Conservation (phyloP, 331 rosid genomes). For the Erythrophleum ivorense region DNA sequence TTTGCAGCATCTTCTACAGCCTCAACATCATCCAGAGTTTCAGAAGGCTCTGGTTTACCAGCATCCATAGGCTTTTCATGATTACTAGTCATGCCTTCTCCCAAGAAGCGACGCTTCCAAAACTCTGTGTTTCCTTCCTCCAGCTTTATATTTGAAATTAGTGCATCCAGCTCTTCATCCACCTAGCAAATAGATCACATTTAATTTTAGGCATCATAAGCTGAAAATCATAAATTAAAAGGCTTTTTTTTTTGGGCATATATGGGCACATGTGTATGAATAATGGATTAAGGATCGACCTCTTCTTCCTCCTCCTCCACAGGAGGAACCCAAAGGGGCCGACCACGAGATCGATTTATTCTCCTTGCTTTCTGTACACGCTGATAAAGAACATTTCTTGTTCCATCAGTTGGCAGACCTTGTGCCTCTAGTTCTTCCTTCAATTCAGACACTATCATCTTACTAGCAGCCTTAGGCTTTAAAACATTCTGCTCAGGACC, state of each 20-base stretch:
- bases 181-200: conserved; percentile 60
- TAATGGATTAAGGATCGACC: conserved; percentile 52
- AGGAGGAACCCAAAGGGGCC: conserved; percentile 99
- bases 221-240: conserved; percentile 20
- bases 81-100: conserved; percentile 68
- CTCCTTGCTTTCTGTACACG: conserved; percentile 99
- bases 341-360: conserved; percentile 96
- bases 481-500: conserved; percentile 83
- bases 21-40: conserved; percentile 62
- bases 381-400: conserved; percentile 96
- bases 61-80: conserved; percentile 49
- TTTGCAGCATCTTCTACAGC: conserved; percentile 61
- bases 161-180: conserved; percentile 90
- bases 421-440: conserved; percentile 98
- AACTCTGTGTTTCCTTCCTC: conserved; percentile 93
- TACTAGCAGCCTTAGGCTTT: conserved; percentile 98
- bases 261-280: neutral
- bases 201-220: conserved; percentile 34
- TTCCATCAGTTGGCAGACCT: conserved; percentile 91
- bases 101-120: conserved; percentile 92
- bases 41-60: conserved; percentile 52
- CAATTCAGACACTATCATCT: conserved; percentile 88
- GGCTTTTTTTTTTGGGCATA: neutral
- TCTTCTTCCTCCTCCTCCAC: conserved; percentile 93
- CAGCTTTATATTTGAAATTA: conserved; percentile 79